These are phyloP conservation scores for Parastagonospora avenae DNA, from an alignment of 2,329 filamentous ascomycete species.

Conservation along the genomic window DNA sequence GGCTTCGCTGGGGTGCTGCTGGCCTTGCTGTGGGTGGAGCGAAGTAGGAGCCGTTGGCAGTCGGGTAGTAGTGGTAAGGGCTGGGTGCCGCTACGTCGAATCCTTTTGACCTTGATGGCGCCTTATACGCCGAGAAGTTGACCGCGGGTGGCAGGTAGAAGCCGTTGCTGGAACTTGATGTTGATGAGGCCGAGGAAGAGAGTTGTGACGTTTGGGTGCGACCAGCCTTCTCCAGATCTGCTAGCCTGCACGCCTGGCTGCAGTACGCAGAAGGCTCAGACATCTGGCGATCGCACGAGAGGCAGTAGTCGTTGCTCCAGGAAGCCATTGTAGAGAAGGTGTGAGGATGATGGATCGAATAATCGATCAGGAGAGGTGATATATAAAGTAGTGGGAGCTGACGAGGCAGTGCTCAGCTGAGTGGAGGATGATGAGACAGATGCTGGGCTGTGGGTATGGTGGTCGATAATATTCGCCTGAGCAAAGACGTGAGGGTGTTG, in stretches of 20 bases:
- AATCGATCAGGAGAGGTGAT: conserved; percentile 3
- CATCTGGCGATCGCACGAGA: conserved; percentile 90
- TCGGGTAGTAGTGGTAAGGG: conserved; percentile 46
- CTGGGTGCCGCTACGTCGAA: conserved; percentile 53
- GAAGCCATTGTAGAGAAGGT: conserved; percentile 39
- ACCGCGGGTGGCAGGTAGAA: conserved; percentile 77
- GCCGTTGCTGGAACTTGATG: conserved; percentile 56
- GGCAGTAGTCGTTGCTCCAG: conserved; percentile 81
- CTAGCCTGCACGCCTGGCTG: conserved; percentile 87
- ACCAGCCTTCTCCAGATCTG: conserved; percentile 77
- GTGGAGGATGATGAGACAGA: background rate
- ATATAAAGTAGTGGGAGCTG: conserved; percentile 1
- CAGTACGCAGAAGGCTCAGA: conserved; percentile 79
- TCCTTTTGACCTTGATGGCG: conserved; percentile 55
- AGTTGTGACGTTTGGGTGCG: conserved; percentile 46
- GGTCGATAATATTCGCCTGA: conserved; percentile 1
- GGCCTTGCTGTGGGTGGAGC: conserved; percentile 32
- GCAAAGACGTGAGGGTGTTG: conserved; percentile 4
- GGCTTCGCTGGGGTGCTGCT: conserved; percentile 47
- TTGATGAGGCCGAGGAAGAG: conserved; percentile 61
- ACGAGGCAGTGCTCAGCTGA: conserved; percentile 5
- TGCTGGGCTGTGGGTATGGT: background rate
- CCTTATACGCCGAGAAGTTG: conserved; percentile 71
- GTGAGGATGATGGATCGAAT: conserved; percentile 3
- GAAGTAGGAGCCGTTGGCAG: conserved; percentile 46